Evolutionary conservation across 495 filamentous ascomycete species (phyloP), one percentile per base, ranked within the genome.

Genomic region (Chlorociboria aeruginascens): DNA sequence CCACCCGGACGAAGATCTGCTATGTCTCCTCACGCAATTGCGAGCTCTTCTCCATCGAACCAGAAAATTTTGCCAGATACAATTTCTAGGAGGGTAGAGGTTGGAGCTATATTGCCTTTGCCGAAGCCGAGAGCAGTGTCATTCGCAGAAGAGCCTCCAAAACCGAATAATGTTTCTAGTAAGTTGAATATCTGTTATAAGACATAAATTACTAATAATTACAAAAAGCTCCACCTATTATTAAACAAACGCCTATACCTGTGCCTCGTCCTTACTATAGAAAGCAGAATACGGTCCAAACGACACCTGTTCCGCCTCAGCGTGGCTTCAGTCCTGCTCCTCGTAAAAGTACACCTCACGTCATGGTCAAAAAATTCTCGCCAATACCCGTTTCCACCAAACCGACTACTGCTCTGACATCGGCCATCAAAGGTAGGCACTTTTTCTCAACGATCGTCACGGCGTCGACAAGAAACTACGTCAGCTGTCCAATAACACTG

Each of bases 1-100:
- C 51, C 56, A 8, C 37, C 20, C 33, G 43, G 46, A 9, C 43
- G 46, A 30, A 52, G 52, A 40, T 55, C 51, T 3, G 41, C 52
- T 29, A 38, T 58, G 10, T 52, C 52, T 28, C 48, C 50, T 14
- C 49, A 56, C 38, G 49, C 46, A 0, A 13, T 43, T 1, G 16
- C 7, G 25, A 50, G 45, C 34, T 58, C 56, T 11, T 51, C 56
- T 12, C 41, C 52, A 11, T 35, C 16, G n/a, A 3, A 8, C 9
- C 17, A 20, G 4, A 46, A 32, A n/a, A 31, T 16, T 7, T 37
- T 50, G 6, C 36, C 54, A 6, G 46, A 49, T 7, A 11, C 20
- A 16, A 29, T 35, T 13, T 39, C 46, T 6, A 44, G 30, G 12
- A 38, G 7, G 10, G 37, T 41, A 31, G 16, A 39, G 10, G 44